Base-by-base conservation (phyloP, 2,329 filamentous ascomycete species). In the Magnaporthiopsis incrustans region DNA sequence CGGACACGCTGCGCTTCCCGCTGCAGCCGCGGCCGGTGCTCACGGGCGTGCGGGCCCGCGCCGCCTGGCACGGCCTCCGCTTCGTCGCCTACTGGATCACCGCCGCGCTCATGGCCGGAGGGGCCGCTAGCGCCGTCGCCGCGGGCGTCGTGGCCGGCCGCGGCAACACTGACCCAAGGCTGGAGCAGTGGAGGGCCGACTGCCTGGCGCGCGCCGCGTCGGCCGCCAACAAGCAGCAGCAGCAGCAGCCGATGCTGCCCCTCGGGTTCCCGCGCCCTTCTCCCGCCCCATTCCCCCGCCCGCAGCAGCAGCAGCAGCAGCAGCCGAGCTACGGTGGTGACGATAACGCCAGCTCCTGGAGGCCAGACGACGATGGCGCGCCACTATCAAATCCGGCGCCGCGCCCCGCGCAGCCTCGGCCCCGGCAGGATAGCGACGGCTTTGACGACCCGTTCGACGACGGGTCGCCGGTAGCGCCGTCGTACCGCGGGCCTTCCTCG, bases 11-110 rank as follows among this genome's bases (percentile, higher is more conserved):
- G 38, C 66, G 66, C 12, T 27, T 27, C 22, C 38, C 66, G 22
- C 6, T 62, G 27, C 15, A 67, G 32, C 33, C 33, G 14, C 67
- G 65, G 44, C 44, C 44, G 27, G 5, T 30, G 15, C 44, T 22
- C 44, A 3, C 18, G 5, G 3, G 33, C 6, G 68, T 10, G 6
- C 22, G 18, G 18, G 44, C 18, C 44, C 44, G 18, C 44, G 44
- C 44, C 18, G 44, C 68, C 4, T 70, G 68, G 68, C 68, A 70
- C 62, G 50, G 50, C 11, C 6, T 61, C 11, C 67, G 68, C 53
- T 61, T 57, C 27, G 4, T 25, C 15, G 33, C 65, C 38, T 69
- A 68, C 63, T 60, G 59, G 25, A 27, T 38, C 32, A 18, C 66
- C 4, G 57, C 66, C 57, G 18, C 25, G 6, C 44, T 53, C 2